Evolutionary conservation across 2,329 filamentous ascomycete genomes (phyloP), one percentile per base, ranked within the genome.

Genomic region (Talaromyces marneffei): DNA sequence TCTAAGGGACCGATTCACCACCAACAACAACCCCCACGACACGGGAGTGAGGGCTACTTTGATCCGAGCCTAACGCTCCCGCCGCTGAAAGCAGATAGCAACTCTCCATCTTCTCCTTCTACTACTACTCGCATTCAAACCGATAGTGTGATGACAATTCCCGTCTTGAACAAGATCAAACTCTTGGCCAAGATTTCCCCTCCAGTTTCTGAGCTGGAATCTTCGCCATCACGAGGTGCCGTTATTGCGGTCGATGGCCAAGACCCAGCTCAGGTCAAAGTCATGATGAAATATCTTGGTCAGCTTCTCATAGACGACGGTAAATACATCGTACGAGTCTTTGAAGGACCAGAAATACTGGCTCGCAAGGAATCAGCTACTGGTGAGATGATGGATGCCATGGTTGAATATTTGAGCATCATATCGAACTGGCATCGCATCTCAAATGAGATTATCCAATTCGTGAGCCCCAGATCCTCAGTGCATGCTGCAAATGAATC

Each of bases 221-320:
- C 54, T 18, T 62, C 66, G 5, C 79, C 68, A 66, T 78, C 79
- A 6, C 84, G 92, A n/a, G 92, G 93, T 0, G 85, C 89, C 0
- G 83, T 97, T 39, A 87, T 97, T 64, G 88, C 90, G 0, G 79
- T 97, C 29, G 93, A 97, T 74, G 92, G 92, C 0, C 82, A 88
- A 18, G 83, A 87, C 61, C 73, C 78, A 1, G 80, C 83, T 9
- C 84, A 90, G 3, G 86, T 90, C 3, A 77, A 81, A 2, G 82
- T 84, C 18, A 84, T 96, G 20, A 82, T 88, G 59, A 79, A 81
- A 35, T 87, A 87, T 67, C 78, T 96, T 68, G 80, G 77, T 62
- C 79, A 76, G 61, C 77, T 77, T 44, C 73, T 87, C 50, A 75
- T 75, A 53, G 82, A 80, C 40, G 81, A 82, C 64, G 79, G 77